Conservation (phyloP, 345 rosid species). For the Angophora floribunda region DNA sequence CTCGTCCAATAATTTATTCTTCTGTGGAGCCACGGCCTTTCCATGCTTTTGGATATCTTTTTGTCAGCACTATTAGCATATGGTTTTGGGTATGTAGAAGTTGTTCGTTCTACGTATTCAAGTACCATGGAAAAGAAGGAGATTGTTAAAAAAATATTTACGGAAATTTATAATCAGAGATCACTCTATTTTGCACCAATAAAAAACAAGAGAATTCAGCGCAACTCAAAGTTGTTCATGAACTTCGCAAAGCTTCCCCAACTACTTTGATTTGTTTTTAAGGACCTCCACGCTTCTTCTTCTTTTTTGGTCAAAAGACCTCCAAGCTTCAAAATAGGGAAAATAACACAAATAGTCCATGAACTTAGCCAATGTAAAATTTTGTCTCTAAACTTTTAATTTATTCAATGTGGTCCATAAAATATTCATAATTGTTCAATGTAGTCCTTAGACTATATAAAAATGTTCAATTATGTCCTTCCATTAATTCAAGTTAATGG, state of each 20-base stretch:
- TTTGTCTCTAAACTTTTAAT: too few species aligned
- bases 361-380: too few species aligned
- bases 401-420: neutral
- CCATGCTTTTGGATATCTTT: neutral
- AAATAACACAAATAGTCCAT: too few species aligned
- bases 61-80: too few species aligned
- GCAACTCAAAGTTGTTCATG: neutral
- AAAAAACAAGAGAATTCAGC: neutral
- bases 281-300: neutral
- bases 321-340: too few species aligned
- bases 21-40: neutral
- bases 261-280: neutral
- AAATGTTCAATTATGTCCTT: accelerated
- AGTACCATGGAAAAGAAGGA: neutral
- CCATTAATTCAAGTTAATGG: neutral
- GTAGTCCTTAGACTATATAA: accelerated
- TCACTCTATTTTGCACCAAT: neutral
- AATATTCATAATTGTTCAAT: too few species aligned
- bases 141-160: neutral
- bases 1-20: neutral
- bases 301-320: too few species aligned
- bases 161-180: neutral
- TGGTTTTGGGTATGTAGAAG: too few species aligned
- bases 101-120: too few species aligned
- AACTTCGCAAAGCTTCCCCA: neutral